These are phyloP conservation scores for Betula pendula DNA, from an alignment of 306 rosid species.

Conservation along the genomic window DNA sequence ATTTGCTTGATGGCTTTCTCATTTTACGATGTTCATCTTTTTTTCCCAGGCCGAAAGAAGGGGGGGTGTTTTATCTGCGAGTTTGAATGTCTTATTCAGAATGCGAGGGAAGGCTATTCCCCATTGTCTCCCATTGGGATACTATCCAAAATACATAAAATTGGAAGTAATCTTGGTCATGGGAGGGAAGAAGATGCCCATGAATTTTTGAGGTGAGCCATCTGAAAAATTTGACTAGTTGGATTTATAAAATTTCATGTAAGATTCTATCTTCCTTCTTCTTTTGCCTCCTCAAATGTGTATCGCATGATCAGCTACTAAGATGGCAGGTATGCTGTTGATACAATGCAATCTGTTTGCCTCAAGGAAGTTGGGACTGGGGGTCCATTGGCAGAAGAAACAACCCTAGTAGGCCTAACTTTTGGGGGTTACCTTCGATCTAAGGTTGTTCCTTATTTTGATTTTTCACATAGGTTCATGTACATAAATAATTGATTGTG, in stretches of 20 bases:
- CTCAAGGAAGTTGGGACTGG: constrained; percentile 59
- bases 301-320: constrained; percentile 34
- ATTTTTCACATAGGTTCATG: constrained; percentile 5
- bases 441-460: constrained; percentile 50
- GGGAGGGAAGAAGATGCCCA: constrained; percentile 87
- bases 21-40: constrained; percentile 9
- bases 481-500: constrained; percentile 8
- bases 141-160: constrained; percentile 72
- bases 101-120: constrained; percentile 70
- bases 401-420: constrained; percentile 69
- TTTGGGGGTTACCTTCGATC: constrained; percentile 82
- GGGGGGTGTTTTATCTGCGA: constrained; percentile 89
- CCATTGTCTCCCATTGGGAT: constrained; percentile 77
- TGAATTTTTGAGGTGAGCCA: constrained; percentile 78
- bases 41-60: constrained; percentile 63
- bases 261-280: neutral
- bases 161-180: constrained; percentile 78
- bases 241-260: constrained; percentile 7
- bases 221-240: constrained; percentile 25
- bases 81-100: constrained; percentile 63
- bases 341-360: constrained; percentile 78
- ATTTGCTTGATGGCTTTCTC: constrained; percentile 31
- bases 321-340: constrained; percentile 72
- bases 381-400: constrained; percentile 68
- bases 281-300: constrained; percentile 7